Evolutionary conservation across 371 early-diverging fungal species (phyloP).

Genomic region (Entomophthora muscae): DNA sequence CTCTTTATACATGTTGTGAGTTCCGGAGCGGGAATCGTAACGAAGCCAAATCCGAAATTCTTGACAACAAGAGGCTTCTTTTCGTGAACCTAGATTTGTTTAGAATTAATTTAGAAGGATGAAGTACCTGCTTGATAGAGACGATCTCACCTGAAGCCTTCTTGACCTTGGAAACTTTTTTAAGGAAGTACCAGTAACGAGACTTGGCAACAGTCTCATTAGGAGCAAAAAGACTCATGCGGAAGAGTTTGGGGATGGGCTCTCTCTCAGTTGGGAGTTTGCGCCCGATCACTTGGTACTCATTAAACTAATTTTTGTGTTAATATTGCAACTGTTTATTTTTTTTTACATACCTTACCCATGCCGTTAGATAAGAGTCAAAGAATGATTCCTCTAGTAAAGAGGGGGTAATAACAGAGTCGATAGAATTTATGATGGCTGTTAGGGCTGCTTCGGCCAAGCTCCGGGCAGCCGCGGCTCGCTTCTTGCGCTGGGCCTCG

Average conservation of each 20-base stretch:
- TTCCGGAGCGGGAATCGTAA: slow-evolving; percentile 98
- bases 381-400: no score
- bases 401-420: no score
- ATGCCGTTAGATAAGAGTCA: no score
- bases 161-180: slow-evolving; percentile 98
- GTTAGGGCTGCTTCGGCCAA: no score
- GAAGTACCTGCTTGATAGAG: slow-evolving; percentile 75
- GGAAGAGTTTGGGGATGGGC: slow-evolving; percentile 90
- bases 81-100: slow-evolving; percentile 65
- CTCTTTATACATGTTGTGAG: slow-evolving; percentile 99
- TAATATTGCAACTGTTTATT: background rate
- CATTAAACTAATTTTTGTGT: slow-evolving; percentile 15
- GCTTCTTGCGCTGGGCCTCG: no score
- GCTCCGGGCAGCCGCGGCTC: no score
- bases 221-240: slow-evolving; percentile 97
- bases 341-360: background rate
- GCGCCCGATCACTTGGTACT: slow-evolving; percentile 82
- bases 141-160: slow-evolving; percentile 95
- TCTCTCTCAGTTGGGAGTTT: slow-evolving; percentile 88
- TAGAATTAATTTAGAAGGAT: background rate
- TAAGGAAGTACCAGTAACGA: slow-evolving; percentile 98
- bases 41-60: slow-evolving; percentile 99
- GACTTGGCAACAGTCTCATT: slow-evolving; percentile 98
- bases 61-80: slow-evolving; percentile 87
- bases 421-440: no score